Conservation (phyloP, 1,139 yeast genomes). For the Zygosaccharomyces pseudobailii region DNA sequence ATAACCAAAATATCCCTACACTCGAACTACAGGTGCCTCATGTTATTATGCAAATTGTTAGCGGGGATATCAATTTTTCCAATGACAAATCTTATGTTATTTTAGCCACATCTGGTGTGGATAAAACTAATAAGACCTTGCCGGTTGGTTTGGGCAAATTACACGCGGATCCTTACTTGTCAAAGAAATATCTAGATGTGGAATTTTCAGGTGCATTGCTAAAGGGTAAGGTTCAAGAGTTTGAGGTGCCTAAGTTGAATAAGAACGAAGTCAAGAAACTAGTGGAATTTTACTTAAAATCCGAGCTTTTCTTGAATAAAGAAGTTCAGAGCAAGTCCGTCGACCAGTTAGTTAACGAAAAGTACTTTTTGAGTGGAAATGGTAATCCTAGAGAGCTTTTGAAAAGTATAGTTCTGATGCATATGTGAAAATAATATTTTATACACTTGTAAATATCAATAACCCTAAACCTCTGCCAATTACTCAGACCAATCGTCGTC, state of each 20-base stretch:
- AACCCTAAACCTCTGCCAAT: not conserved
- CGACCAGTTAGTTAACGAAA: slow-evolving; percentile 44
- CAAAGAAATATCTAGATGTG: slow-evolving; percentile 48
- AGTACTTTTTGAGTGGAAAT: slow-evolving; percentile 62
- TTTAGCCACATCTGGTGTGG: slow-evolving; percentile 54
- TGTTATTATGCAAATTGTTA: slow-evolving; percentile 49
- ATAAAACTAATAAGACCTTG: slow-evolving; percentile 48
- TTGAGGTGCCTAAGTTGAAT: slow-evolving; percentile 48
- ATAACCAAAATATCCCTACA: slow-evolving; percentile 56
- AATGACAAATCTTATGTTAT: slow-evolving; percentile 58
- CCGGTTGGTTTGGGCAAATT: slow-evolving; percentile 54
- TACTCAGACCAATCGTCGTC: slow-evolving; percentile 36
- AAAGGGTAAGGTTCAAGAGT: slow-evolving; percentile 45
- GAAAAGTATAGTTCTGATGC: slow-evolving; percentile 40
- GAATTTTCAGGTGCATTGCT: slow-evolving; percentile 46
- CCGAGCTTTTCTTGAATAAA: slow-evolving; percentile 50
- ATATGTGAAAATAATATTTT: slow-evolving; percentile 11
- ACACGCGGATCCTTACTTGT: slow-evolving; percentile 56
- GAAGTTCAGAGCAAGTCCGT: slow-evolving; percentile 36
- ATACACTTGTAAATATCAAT: slow-evolving; percentile 12
- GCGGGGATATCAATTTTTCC: slow-evolving; percentile 48
- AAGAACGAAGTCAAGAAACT: slow-evolving; percentile 52
- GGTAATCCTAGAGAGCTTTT: slow-evolving; percentile 75
- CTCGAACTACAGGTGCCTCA: slow-evolving; percentile 65
- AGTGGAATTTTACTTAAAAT: slow-evolving; percentile 49